These are phyloP conservation scores for Sequoiadendron giganteum DNA, from an alignment of 75 land plant species.

Conservation along the genomic window DNA sequence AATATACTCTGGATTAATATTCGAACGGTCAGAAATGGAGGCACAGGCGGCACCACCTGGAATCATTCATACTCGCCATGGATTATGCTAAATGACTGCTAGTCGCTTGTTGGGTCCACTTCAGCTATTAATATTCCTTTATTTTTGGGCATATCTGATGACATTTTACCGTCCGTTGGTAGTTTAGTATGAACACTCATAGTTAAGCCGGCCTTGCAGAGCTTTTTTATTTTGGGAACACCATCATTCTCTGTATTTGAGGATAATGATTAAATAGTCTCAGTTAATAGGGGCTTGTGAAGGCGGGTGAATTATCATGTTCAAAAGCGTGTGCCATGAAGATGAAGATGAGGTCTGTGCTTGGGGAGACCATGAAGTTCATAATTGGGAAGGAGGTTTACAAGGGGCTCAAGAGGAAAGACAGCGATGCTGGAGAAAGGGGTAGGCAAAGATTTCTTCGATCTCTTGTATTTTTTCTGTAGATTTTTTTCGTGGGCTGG, in stretches of 20 bases:
- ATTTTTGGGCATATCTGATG: neutral
- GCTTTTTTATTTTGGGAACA: neutral
- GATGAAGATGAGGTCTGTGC: neutral
- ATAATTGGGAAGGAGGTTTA: slow-evolving; percentile 33
- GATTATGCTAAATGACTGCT: neutral
- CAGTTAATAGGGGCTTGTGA: neutral
- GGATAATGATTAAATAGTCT: neutral
- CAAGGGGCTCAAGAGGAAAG: slow-evolving; percentile 56
- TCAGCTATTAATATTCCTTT: neutral
- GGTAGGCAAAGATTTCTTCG: slow-evolving; percentile 18
- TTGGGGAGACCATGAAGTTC: slow-evolving; percentile 26
- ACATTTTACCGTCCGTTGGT: neutral
- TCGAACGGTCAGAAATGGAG: slow-evolving; percentile 1
- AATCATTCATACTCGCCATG: neutral
- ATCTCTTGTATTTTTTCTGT: neutral
- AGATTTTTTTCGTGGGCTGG: neutral
- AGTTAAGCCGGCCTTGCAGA: neutral
- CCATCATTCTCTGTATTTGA: neutral
- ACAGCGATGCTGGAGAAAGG: slow-evolving; percentile 62
- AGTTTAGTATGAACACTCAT: neutral
- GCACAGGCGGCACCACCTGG: neutral
- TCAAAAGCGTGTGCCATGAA: neutral
- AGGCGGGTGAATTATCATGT: slow-evolving; percentile 2
- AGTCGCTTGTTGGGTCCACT: neutral
- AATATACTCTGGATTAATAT: neutral